Base-by-base conservation (phyloP, 352 stramenopile genomes). In the Phytophthora palmivora region DNA sequence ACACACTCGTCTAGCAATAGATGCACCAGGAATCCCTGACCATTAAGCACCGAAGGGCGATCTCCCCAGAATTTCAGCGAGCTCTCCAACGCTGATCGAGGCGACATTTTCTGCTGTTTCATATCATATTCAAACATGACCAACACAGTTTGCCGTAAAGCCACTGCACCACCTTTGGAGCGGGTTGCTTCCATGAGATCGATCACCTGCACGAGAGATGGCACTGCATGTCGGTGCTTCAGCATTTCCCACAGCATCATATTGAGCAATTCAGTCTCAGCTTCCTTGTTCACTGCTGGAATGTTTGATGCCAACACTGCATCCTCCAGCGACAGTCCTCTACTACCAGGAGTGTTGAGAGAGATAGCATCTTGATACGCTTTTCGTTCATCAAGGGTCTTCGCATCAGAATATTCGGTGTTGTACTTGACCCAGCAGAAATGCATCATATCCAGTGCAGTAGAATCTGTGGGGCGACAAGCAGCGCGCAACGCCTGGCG, bases 241-340 rank as follows among this genome's bases (percentile, higher is more conserved):
- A 87, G 60, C 78, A 87, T 77, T 58, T 79, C 62, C 75, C 72
- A 83, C 32, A 87, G 19, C 22, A 84, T 70, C 43, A 74, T 79
- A 65, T 81, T 87, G 11, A 84, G 48, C 34, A 75, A 47, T 19
- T 76, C 62, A 15, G 37, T 41, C 56, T 82, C 64, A 18, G 37
- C 58, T 10, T 72, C 60, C 21, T 68, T 70, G 46, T 70, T 63
- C 5, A 39, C n/a, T 2, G 52, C 41, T 24, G 59, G 28, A 30
- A 58, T 46, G 8, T 50, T 65, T 6, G 43, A 44, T 28, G 28
- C 52, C 28, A 58, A 19, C 43, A 51, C 33, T 14, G 52, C 59
- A 43, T 52, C 34, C 14, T 33, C 39, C 18, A 59, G 37, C 22
- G 45, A 58, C n/a, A 61, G 11, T 50, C 54, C 53, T 49, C 39